Evolutionary conservation across 2,329 filamentous ascomycete genomes (phyloP), one percentile per base, ranked within the genome.

Genomic region (Aspergillus aculeatus): DNA sequence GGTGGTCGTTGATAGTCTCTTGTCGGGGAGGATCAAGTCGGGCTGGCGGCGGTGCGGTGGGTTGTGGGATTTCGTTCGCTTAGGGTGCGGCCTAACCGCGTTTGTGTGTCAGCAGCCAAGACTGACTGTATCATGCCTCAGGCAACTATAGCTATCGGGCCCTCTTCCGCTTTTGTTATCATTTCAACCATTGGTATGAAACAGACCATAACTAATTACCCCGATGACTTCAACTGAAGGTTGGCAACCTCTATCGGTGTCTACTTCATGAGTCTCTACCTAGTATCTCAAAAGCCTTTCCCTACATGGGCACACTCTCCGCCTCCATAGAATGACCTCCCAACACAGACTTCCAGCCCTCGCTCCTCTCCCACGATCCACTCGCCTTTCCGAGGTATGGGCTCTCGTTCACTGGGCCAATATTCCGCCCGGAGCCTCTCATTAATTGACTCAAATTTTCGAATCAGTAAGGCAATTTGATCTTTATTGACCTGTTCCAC

Each of bases 281-380:
- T 23, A 23, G 23, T 23, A 41, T 54, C 64, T 75, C 63, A 80
- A 60, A 82, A 82, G 1, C 79, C 83, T 60, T 78, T 75, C 0
- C 85, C 85, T 7, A 81, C 57, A 60, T 78, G 70, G 19, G 96
- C 82, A 3, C 86, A 89, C 64, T 89, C 83, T 0, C 93, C 93
- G 26, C 87, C 90, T 38, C 89, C 94, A 78, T 96, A 97, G 92
- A 93, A 98, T 49, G 96, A 76, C 5, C 83, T 81, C 0, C 94
- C 94, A 64, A 83, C 85, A 49, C 91, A 84, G 60, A 86, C 86
- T 69, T 94, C 90, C 57, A 97, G 77, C 0, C 93, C 93, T 67
- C 82, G 89, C 73, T 94, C 92, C 68, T 96, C 86, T 0, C 94
- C 93, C n/a, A 97, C 87, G 24, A 90, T 79, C 92, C 94, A 97